Evolutionary conservation across 768 basidiomycete species (phyloP), one percentile per base, ranked within the genome.

Genomic region (Boletus edulis): DNA sequence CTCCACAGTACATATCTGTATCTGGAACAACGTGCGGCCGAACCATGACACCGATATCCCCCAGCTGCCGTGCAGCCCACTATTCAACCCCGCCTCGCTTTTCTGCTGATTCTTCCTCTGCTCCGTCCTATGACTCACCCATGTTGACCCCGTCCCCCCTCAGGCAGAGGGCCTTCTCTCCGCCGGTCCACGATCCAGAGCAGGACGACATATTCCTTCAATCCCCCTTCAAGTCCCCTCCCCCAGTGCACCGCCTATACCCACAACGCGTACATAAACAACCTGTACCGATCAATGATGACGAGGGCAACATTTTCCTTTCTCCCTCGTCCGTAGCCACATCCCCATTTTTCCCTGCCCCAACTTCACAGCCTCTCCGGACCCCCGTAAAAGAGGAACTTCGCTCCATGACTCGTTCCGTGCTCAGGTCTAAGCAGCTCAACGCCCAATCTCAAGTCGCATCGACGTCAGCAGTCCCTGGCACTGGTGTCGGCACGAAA

Each of bases 61-160:
- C 75, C 38, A 66, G 62, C 52, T 73, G 70, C 63, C 66, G 66
- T 47, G 62, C 67, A 66, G 59, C 60, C 1, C 67, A 58, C 59
- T 64, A 64, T 59, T 66, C 68, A 44, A 74, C 74, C 1, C 75
- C 75, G n/a, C 72, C 72, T 4, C 64, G 67, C 38, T 54, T 69
- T 43, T 51, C 63, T 39, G 44, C 62, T 49, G 61, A 66, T 22
- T 1, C 51, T 9, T 54, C 56, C 46, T 56, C 65, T 51, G 54
- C 65, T 49, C 57, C 72, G 34, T 71, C 76, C 40, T 80, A 75
- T 61, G 80, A 81, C 62, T 79, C 81, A 32, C 80, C 84, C 43
- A 81, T 86, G 80, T 76, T 82, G 46, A 82, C 84, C 2, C 83
- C 86, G 20, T 87, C 86, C 6, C 85, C 85, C 12, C 76, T 83